Percentiles rank a stretch among this genome's conserved stretches.
Conservation (phyloP, 2,329 filamentous ascomycete genomes). For the Penicillium griseofulvum region DNA sequence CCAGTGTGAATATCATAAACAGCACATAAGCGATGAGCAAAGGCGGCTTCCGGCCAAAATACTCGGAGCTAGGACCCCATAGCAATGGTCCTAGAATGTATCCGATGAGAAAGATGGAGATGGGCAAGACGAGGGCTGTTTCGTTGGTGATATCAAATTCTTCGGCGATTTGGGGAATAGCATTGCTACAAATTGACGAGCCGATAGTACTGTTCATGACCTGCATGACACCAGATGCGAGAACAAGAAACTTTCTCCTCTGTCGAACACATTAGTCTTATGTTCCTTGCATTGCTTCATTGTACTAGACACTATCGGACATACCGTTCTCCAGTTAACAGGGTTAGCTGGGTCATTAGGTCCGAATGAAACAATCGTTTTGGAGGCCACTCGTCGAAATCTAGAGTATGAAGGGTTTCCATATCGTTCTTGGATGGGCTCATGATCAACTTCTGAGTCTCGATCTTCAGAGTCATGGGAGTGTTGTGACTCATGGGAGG, state of each 20-base stretch:
- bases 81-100: constrained; percentile 46
- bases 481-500: constrained; percentile 12
- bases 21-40: constrained; percentile 52
- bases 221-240: constrained; percentile 37
- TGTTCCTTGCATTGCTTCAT: background rate
- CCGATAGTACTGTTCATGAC: constrained; percentile 44
- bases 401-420: constrained; percentile 26
- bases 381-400: constrained; percentile 36
- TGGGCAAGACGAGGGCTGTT: constrained; percentile 37
- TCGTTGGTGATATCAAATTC: constrained; percentile 36
- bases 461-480: constrained; percentile 15
- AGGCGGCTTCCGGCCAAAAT: constrained; percentile 42
- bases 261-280: constrained; percentile 3
- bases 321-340: constrained; percentile 35
- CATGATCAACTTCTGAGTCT: constrained; percentile 20
- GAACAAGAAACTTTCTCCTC: constrained; percentile 34
- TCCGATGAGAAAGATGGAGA: constrained; percentile 43
- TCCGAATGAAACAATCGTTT: constrained; percentile 37
- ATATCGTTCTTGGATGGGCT: constrained; percentile 28
- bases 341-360: constrained; percentile 36
- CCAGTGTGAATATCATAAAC: constrained; percentile 45
- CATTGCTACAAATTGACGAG: constrained; percentile 42
- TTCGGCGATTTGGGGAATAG: constrained; percentile 37
- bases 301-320: background rate
- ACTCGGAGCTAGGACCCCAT: constrained; percentile 46